Evolutionary conservation across 768 basidiomycete species (phyloP), one percentile per base, ranked within the genome.

Genomic region (Lentinula raphanica): DNA sequence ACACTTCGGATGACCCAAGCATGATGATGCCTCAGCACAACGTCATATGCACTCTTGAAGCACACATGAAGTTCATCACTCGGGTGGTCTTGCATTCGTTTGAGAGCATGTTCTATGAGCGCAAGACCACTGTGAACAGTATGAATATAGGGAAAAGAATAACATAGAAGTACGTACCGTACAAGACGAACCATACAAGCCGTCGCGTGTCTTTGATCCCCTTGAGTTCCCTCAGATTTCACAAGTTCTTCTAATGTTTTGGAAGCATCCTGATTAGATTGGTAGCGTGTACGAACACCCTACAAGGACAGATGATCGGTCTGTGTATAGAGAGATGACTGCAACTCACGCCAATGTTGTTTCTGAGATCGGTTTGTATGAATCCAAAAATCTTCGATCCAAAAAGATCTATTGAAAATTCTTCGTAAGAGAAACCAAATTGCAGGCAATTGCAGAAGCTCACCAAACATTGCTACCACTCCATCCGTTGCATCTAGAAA

Each of bases 401-500:
- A 32, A 90, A 71, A 21, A 90, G 74, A 71, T 89, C 88, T 88
- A 63, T 42, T 62, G 39, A 60, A 58, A 23, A 15, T 44, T 31
- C 56, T 29, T 19, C 11, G 51, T 11, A 38, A 39, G 2, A 27
- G 21, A 29, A 54, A 46, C 45, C 54, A 54, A 56, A 63, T n/a
- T 49, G 46, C 23, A 50, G 42, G 32, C 59, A 42, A 36, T 42
- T 54, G 54, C 50, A 60, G 56, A 40, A 59, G 58, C 81, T 58
- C 61, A 87, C 88, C 86, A 67, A 90, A 90, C 74, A 90, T 74
- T 55, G 80, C 75, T 15, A 88, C 77, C 27, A 98, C 79, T 17
- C 92, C 94, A 71, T 96, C 92, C 19, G 92, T 85, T 0, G 95
- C 95, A 66, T 92, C 87, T 46, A 94, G 77, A 76, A 98, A 98